Evolutionary conservation across 805 yeast species (phyloP).

Genomic region (Suhomyces vadensis): DNA sequence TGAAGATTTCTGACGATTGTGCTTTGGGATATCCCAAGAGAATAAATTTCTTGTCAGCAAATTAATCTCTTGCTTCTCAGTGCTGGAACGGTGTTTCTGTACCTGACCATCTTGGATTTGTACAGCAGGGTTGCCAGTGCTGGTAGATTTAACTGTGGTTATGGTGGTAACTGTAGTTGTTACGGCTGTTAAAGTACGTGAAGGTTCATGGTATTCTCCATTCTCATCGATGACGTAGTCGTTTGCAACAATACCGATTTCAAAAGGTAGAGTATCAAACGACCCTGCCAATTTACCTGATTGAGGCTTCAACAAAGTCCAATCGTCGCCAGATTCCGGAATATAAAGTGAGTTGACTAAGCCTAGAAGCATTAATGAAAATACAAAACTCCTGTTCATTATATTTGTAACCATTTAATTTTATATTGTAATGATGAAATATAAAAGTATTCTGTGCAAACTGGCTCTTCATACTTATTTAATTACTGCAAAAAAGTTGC

Average conservation of each 20-base stretch:
- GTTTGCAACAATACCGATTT: constrained; percentile 37
- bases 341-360: constrained; percentile 4
- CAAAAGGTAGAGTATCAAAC: constrained; percentile 29
- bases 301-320: constrained; percentile 35
- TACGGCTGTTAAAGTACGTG: neutral
- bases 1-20: neutral
- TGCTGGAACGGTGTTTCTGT: constrained; percentile 16
- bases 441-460: neutral
- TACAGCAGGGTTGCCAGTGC: constrained; percentile 18
- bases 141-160: constrained; percentile 24
- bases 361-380: neutral
- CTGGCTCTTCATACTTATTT: neutral
- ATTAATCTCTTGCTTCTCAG: constrained; percentile 1
- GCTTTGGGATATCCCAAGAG: constrained; percentile 1
- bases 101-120: constrained; percentile 35
- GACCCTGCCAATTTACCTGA: constrained; percentile 17
- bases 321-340: constrained; percentile 36
- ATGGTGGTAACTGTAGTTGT: constrained; percentile 11
- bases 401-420: neutral
- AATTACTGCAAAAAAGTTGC: constrained; percentile 2
- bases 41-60: neutral
- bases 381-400: neutral
- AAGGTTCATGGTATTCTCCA: constrained; percentile 24
- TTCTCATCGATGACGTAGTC: constrained; percentile 22
- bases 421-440: neutral